Conservation (phyloP, 2,329 filamentous ascomycete genomes). For the Beauveria sp. region DNA sequence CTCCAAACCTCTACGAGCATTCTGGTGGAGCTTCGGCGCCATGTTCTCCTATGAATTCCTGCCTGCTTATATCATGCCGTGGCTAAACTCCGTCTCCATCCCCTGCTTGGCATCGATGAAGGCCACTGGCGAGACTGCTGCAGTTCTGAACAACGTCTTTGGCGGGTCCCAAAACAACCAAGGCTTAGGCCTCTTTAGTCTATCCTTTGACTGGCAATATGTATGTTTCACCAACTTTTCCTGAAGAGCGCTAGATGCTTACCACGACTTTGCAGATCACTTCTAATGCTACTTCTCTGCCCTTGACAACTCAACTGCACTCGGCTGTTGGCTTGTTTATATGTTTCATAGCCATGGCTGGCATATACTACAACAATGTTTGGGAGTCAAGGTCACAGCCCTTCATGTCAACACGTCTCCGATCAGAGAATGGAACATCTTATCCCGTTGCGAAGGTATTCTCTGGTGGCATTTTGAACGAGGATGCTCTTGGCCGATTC, state of each 20-base stretch:
- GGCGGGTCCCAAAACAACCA: conserved; percentile 45
- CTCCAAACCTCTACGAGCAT: conserved; percentile 42
- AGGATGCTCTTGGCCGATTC: conserved; percentile 30
- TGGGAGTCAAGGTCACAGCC: conserved; percentile 40
- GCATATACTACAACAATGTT: conserved; percentile 42
- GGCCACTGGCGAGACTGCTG: conserved; percentile 36
- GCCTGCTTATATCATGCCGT: conserved; percentile 47
- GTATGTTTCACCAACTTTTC: conserved; percentile 26
- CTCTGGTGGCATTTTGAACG: conserved; percentile 31
- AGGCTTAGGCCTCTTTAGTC: conserved; percentile 39
- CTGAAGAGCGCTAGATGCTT: background rate
- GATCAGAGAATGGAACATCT: conserved; percentile 27
- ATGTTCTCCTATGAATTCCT: conserved; percentile 46
- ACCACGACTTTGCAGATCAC: conserved; percentile 34
- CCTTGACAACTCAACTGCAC: conserved; percentile 42
- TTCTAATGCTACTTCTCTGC: conserved; percentile 44
- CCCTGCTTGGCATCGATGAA: conserved; percentile 46
- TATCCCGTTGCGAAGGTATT: conserved; percentile 36
- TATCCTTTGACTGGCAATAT: conserved; percentile 50
- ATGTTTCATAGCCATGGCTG: conserved; percentile 43
- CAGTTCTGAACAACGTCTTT: conserved; percentile 39
- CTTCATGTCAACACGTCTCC: conserved; percentile 47
- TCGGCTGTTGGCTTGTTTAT: conserved; percentile 35
- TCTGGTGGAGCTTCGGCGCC: conserved; percentile 41
- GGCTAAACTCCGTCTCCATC: conserved; percentile 47